A percentile compares a stretch with the other conserved stretches of the same genome.
Evolutionary conservation across 108 stramenopile species (phyloP).

Genomic region (Pseudonitzschia multiseries): DNA sequence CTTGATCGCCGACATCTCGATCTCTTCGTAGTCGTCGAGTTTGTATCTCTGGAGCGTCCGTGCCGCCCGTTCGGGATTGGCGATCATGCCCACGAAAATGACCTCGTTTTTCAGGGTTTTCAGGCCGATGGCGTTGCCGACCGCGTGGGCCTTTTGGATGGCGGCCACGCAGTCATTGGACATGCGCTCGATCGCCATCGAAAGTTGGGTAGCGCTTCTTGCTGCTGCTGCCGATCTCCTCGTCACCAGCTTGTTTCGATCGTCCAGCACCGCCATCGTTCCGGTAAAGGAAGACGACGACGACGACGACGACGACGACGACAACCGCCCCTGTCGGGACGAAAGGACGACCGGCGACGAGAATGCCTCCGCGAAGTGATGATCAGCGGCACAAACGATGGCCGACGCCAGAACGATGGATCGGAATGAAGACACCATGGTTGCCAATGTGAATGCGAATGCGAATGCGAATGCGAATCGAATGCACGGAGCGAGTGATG

Average conservation of each 20-base stretch:
- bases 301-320: not conserved
- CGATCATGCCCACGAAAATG: constrained; percentile 58
- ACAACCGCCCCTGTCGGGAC: not conserved
- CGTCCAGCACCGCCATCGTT: not conserved
- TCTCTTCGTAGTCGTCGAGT: constrained; percentile 35
- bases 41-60: constrained; percentile 50
- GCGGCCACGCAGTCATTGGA: constrained; percentile 70
- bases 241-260: not conserved
- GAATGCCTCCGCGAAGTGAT: not conserved
- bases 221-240: not conserved
- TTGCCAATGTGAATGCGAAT: too few relatives aligned
- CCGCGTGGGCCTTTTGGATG: constrained; percentile 47
- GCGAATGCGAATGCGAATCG: too few relatives aligned
- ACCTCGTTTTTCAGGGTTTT: constrained; percentile 50
- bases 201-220: not conserved
- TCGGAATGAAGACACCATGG: not conserved
- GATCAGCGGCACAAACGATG: not conserved
- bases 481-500: too few relatives aligned
- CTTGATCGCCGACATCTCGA: constrained; percentile 31
- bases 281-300: not conserved
- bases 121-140: constrained; percentile 59
- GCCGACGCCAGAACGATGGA: not conserved
- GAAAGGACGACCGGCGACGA: not conserved
- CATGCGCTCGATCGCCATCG: constrained; percentile 49
- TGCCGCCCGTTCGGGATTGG: constrained; percentile 61